Conservation (phyloP, 371 early-diverging fungal species). For the Mucor piriformis region DNA sequence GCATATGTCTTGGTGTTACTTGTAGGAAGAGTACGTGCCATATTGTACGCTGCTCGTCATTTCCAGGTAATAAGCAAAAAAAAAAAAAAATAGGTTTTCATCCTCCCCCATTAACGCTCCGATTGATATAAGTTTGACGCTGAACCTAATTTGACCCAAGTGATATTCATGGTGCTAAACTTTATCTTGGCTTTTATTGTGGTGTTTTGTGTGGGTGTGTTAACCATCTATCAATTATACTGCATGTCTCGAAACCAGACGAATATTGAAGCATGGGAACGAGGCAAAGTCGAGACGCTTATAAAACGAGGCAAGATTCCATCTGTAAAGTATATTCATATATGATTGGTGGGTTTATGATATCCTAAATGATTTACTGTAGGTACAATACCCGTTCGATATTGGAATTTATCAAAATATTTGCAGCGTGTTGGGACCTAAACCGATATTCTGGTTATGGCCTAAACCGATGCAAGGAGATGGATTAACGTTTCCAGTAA, state of each 20-base stretch:
- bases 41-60: conserved; percentile 44
- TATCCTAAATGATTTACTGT: too few species aligned
- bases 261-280: conserved; percentile 89
- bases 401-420: conserved; percentile 83
- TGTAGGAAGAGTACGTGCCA: conserved; percentile 37
- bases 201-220: conserved; percentile 80
- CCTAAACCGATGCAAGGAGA: conserved; percentile 67
- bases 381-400: conserved; percentile 70
- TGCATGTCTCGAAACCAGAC: conserved; percentile 88
- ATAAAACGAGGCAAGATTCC: conserved; percentile 66
- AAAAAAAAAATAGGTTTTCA: background rate
- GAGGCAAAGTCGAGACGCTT: conserved; percentile 81
- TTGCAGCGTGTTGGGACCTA: conserved; percentile 77
- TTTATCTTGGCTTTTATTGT: conserved; percentile 73
- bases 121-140: conserved; percentile 36
- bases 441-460: conserved; percentile 69
- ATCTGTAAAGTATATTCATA: conserved; percentile 40
- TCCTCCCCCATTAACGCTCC: too few species aligned
- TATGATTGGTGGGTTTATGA: background rate
- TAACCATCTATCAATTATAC: conserved; percentile 84
- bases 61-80: conserved; percentile 31
- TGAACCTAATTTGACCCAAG: conserved; percentile 65
- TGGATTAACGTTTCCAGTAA: conserved; percentile 73
- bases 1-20: conserved; percentile 38
- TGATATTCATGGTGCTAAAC: conserved; percentile 77